These are phyloP conservation scores for Leccinum angustisporum DNA, from an alignment of 1,284 basidiomycete genomes.

Conservation along the genomic window DNA sequence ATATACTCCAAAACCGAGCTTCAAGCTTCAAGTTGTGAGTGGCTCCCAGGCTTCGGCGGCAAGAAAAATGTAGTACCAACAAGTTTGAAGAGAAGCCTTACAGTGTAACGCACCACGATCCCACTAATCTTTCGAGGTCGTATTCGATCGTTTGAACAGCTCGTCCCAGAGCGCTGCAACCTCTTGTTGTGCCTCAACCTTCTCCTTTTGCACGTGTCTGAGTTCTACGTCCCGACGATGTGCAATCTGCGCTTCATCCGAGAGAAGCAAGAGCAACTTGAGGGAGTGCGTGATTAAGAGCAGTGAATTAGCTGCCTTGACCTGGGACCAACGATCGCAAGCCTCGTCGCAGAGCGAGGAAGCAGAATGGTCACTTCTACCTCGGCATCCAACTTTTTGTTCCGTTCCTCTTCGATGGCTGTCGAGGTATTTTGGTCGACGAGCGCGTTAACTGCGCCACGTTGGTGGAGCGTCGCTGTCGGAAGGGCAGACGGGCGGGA, in stretches of 20 bases:
- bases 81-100: too few species aligned
- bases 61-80: too few species aligned
- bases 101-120: too few species aligned
- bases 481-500: constrained; percentile 74
- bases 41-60: neutral
- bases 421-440: constrained; percentile 66
- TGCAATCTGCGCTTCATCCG: constrained; percentile 80
- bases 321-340: constrained; percentile 42
- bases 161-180: constrained; percentile 72
- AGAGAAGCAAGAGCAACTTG: constrained; percentile 87
- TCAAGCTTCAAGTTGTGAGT: neutral
- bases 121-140: neutral
- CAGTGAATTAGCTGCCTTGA: constrained; percentile 84
- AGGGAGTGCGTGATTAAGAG: constrained; percentile 92
- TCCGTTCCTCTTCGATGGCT: constrained; percentile 87
- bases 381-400: constrained; percentile 88
- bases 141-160: constrained; percentile 37
- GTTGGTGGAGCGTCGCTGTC: constrained; percentile 60
- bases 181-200: constrained; percentile 58
- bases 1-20: neutral
- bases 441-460: constrained; percentile 38
- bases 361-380: constrained; percentile 43
- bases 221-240: constrained; percentile 75
- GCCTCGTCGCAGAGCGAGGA: neutral
- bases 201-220: constrained; percentile 59